These are phyloP conservation scores for Pichia rugopelliculosa DNA, from an alignment of 805 yeast species.

Conservation along the genomic window DNA sequence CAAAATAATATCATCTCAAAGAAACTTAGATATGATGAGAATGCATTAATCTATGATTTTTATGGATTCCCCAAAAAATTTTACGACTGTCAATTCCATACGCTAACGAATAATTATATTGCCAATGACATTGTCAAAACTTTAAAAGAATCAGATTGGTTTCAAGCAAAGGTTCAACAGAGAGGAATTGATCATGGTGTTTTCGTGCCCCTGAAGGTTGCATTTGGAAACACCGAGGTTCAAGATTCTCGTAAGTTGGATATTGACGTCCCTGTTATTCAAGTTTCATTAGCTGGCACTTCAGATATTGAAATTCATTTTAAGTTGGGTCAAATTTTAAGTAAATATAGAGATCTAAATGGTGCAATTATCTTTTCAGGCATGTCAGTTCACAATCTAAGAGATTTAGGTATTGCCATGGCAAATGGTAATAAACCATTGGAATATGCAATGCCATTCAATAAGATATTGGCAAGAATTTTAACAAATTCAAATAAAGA, in stretches of 20 bases:
- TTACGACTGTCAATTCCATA: conserved; percentile 57
- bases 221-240: conserved; percentile 40
- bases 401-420: conserved; percentile 38
- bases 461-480: conserved; percentile 35
- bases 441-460: conserved; percentile 50
- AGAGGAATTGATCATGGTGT: conserved; percentile 80
- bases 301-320: conserved; percentile 37
- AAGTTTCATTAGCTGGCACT: conserved; percentile 40
- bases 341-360: conserved; percentile 43
- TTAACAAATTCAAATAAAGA: conserved; percentile 25
- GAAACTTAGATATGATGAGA: conserved; percentile 31
- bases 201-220: conserved; percentile 75
- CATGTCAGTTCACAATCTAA: conserved; percentile 70
- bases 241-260: conserved; percentile 34
- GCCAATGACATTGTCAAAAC: conserved; percentile 38
- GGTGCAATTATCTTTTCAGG: conserved; percentile 61
- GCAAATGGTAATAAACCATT: conserved; percentile 15
- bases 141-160: conserved; percentile 37
- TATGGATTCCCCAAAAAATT: conserved; percentile 61
- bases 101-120: conserved; percentile 35
- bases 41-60: conserved; percentile 64
- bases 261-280: conserved; percentile 41
- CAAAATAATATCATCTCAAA: conserved; percentile 13
- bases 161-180: conserved; percentile 33
- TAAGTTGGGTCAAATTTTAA: conserved; percentile 49